Evolutionary conservation across 2,329 filamentous ascomycete species (phyloP), one percentile per base, ranked within the genome.

Genomic region (Cladophialophora psammophila): DNA sequence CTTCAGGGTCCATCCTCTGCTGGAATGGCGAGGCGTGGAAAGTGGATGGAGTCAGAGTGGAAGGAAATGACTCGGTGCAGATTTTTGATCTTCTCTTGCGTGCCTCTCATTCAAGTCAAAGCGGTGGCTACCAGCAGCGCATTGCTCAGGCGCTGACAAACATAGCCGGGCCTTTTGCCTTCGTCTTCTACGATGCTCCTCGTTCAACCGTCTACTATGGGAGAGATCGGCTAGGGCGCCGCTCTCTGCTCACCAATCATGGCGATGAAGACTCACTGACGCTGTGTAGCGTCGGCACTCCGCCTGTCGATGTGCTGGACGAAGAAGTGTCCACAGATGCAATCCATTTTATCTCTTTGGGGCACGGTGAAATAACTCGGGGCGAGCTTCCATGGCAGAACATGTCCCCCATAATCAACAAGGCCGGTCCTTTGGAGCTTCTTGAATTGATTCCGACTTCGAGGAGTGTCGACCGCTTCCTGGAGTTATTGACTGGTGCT

Each of bases 11-110:
- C 0, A 82, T 92, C 0, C 83, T 99, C 1, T 97, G 94, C 84
- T 99, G 95, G 95, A 99, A 99, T 75, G 95, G 95, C 52, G 95
- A 99, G 77, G 94, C 93, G 0, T 99, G 95, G 95, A 90, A 86
- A 65, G 84, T 96, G 58, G 80, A 79, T 8, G 84, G 84, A 38
- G 73, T 84, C 9, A 74, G 77, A 0, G 82, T 97, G 5, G 67
- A 74, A 40, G 91, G 88, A 65, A 97, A 97, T 75, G 95, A 99
- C 78, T 91, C 91, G 2, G 85, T 90, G 73, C 80, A 82, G 6
- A 82, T 98, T 18, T 89, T 94, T 74, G 75, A 83, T 38, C 75
- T 86, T 42, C 82, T 97, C 56, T 74, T 84, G 20, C 74, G 80
- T 65, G 82, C 85, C 73, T 71, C 75, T 36, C 70, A 64, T 20